Evolutionary conservation across 768 basidiomycete species (phyloP), one percentile per base, ranked within the genome.

Genomic region (Boletus rex-veris): DNA sequence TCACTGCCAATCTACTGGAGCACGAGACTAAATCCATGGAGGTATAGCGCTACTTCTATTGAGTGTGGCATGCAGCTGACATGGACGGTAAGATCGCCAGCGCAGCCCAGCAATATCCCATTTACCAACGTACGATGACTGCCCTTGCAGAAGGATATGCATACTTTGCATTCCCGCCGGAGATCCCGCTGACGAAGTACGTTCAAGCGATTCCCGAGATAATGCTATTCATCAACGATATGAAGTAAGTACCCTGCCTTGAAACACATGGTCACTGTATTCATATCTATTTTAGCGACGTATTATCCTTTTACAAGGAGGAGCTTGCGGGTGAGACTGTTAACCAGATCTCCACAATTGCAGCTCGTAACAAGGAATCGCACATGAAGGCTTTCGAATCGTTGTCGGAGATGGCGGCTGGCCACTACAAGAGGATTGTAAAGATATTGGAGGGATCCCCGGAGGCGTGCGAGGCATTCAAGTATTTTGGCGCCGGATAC

Each of bases 291-390:
- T 59, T 31, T 12, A 74, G 65, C 40, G 41, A 50, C 10, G 10
- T 43, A 12, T 14, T 50, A 21, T 50, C 33, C 21, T 43, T 50
- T 7, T 50, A 50, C 49, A 43, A 43, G 49, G 50, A 36, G 26
- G 50, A 43, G 15, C 21, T 43, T 40, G 31, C 41, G 0, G 71
- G 66, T 5, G 74, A 75, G 46, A 50, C 52, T 5, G 58, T 59
- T 41, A 74, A 73, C 48, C 67, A 59, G 21, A 55, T 75, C 21
- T 68, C 73, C 0, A 42, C 65, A 12, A 45, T 69, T 1, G 73
- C 73, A 2, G 51, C 50, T 9, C 56, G 53, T 16, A 53, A 62
- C 14, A 51, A 54, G 10, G 35, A 43, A 3, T 54, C 65, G 1
- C 70, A 71, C 51, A 46, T 64, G 33, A 60, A 65, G 2, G 60